Percentiles rank a stretch among this genome's conserved stretches.
Evolutionary conservation across 1,284 basidiomycete genomes (phyloP).

Genomic region (Pseudozyma sp.): DNA sequence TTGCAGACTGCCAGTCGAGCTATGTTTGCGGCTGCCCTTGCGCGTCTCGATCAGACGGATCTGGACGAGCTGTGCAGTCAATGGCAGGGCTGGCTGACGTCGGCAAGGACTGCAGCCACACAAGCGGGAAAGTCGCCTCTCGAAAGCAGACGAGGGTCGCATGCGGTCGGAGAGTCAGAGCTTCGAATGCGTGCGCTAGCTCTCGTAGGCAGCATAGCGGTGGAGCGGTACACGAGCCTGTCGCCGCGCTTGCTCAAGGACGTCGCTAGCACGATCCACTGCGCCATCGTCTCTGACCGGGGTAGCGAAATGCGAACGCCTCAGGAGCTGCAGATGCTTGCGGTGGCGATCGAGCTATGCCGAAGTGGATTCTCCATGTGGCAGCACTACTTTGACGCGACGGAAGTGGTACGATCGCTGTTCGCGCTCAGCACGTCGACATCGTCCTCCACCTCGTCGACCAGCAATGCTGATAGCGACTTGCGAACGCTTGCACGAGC

Average conservation of each 20-base stretch:
- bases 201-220: slow-evolving; percentile 75
- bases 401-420: slow-evolving; percentile 85
- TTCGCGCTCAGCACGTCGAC: slow-evolving; percentile 74
- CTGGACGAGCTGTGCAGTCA: slow-evolving; percentile 43
- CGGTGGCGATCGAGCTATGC: slow-evolving; percentile 87
- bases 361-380: slow-evolving; percentile 89
- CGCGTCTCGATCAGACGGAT: slow-evolving; percentile 18
- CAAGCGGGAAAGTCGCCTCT: background rate
- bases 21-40: slow-evolving; percentile 30
- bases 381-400: slow-evolving; percentile 92
- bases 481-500: slow-evolving; percentile 74
- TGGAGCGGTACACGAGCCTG: slow-evolving; percentile 82
- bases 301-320: slow-evolving; percentile 30
- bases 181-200: slow-evolving; percentile 27
- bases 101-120: slow-evolving; percentile 5
- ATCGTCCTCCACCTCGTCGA: slow-evolving; percentile 1
- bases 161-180: slow-evolving; percentile 8
- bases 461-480: slow-evolving; percentile 20
- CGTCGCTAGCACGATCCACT: slow-evolving; percentile 81
- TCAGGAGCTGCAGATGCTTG: slow-evolving; percentile 73
- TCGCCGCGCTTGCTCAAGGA: slow-evolving; percentile 81
- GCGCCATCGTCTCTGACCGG: slow-evolving; percentile 17
- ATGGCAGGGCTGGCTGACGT: slow-evolving; percentile 62
- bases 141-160: slow-evolving; percentile 9
- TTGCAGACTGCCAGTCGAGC: slow-evolving; percentile 37